Evolutionary conservation across 1,284 basidiomycete genomes (phyloP).

Genomic region (Xerocomus amazonicus): DNA sequence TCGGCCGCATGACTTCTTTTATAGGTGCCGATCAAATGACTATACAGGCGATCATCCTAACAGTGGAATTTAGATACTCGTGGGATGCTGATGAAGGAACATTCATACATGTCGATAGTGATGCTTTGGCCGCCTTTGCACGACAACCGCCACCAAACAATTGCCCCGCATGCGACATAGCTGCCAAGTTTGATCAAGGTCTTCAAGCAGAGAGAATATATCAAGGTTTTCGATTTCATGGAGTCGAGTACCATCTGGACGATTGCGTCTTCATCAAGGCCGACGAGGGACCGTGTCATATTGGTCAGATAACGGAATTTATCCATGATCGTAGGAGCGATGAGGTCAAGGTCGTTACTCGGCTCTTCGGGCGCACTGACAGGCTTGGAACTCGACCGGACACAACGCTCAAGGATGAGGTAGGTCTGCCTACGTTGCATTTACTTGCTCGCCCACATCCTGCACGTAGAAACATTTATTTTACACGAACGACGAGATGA

Average conservation of each 20-base stretch:
- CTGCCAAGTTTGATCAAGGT: slow-evolving; percentile 30
- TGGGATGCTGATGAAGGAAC: slow-evolving; percentile 21
- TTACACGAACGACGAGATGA: slow-evolving; percentile 41
- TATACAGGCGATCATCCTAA: slow-evolving; percentile 8
- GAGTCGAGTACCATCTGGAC: slow-evolving; percentile 46
- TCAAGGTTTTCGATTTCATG: slow-evolving; percentile 42
- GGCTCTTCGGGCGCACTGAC: slow-evolving; percentile 37
- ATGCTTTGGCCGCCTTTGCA: slow-evolving; percentile 15
- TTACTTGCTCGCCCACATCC: background rate
- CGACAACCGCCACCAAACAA: slow-evolving; percentile 40
- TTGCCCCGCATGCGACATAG: slow-evolving; percentile 45
- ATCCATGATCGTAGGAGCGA: slow-evolving; percentile 1
- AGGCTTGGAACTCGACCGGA: slow-evolving; percentile 27
- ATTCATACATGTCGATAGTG: slow-evolving; percentile 21
- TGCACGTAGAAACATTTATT: slow-evolving; percentile 29
- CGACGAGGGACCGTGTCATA: slow-evolving; percentile 33
- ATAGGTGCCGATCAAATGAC: slow-evolving; percentile 39
- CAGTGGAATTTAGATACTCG: slow-evolving; percentile 16
- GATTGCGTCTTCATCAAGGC: slow-evolving; percentile 54
- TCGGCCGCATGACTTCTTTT: slow-evolving; percentile 49
- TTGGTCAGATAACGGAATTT: slow-evolving; percentile 37
- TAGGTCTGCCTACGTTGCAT: slow-evolving; percentile 7
- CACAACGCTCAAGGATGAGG: slow-evolving; percentile 38
- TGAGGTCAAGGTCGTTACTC: slow-evolving; percentile 19
- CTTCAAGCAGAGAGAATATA: slow-evolving; percentile 23